Base-by-base conservation (phyloP, 192 early-diverging fungal genomes). In the Diversispora epigaea region DNA sequence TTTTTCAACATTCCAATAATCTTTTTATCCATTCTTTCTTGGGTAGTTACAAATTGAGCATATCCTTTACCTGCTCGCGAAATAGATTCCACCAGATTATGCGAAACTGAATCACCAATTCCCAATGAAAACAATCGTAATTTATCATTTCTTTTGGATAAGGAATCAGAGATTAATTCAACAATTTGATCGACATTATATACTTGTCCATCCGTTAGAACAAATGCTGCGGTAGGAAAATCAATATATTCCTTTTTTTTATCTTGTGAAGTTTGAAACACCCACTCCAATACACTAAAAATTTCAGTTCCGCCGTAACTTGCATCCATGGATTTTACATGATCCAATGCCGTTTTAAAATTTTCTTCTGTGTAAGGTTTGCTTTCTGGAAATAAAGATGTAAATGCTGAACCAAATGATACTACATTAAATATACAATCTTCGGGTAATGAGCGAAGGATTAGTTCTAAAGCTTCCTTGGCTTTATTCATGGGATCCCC, bases 221-320 rank as follows among this genome's bases (percentile, higher is more conserved):
- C 46, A 63, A 85, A 76, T 39, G 85, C 47, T n/a, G 73, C 68
- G 19, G 84, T 85, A 12, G 84, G 74, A 25, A 85, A 71, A 60
- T n/a, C n/a, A n/a, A n/a, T n/a, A n/a, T n/a, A n/a, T n/a, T 86
- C 79, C 25, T 32, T 64, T 69, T 46, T 71, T n/a, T n/a, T n/a
- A n/a, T n/a, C n/a, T n/a, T n/a, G n/a, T 14, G 73, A 45, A 21
- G 41, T 64, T 3, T 75, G 57, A 19, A 85, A 22, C 6, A 73
- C 77, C 72, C 71, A 69, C 44, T 84, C 56, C 25, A 87, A 15
- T 39, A 80, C 49, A 10, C 64, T 25, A 15, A 65, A 64, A 63
- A 87, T 87, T 62, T 88, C 87, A 5, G 86, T 87, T 32, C 86
- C 86, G 6, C 87, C 85, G 44, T 77, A 57, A 61, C 81, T 68